A percentile compares a stretch with the other conserved stretches of the same genome.
Evolutionary conservation across 148 eudicot species (phyloP).

Genomic region (Rhododendron mucronatum): DNA sequence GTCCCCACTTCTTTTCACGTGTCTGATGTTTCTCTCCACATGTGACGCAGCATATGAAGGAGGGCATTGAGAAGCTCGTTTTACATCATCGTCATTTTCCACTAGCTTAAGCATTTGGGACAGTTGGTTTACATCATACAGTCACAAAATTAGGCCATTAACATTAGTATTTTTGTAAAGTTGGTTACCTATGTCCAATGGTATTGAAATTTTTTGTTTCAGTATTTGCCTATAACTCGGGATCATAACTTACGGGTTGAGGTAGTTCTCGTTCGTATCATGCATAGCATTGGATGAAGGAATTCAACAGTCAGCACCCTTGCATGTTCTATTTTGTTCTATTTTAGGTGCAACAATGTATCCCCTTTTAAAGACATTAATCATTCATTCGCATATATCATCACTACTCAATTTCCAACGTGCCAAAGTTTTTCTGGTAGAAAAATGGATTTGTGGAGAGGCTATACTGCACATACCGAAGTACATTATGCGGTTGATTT

Average conservation of each 20-base stretch:
- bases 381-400: neutral
- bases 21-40: neutral
- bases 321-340: neutral
- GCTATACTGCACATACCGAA: neutral
- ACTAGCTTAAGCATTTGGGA: neutral
- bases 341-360: neutral
- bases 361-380: neutral
- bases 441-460: neutral
- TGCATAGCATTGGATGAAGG: neutral
- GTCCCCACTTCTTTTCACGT: neutral
- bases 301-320: neutral
- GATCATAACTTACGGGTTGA: neutral
- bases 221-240: neutral
- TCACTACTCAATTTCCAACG: neutral
- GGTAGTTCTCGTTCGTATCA: neutral
- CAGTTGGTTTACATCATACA: neutral
- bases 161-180: neutral
- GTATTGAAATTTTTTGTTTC: neutral
- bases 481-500: neutral
- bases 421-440: neutral
- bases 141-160: neutral
- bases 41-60: neutral
- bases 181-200: neutral
- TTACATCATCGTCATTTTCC: neutral
- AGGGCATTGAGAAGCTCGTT: neutral